These are phyloP conservation scores for Centrapalus pauciflorus DNA, from an alignment of 129 eudicot genomes.

Conservation along the genomic window DNA sequence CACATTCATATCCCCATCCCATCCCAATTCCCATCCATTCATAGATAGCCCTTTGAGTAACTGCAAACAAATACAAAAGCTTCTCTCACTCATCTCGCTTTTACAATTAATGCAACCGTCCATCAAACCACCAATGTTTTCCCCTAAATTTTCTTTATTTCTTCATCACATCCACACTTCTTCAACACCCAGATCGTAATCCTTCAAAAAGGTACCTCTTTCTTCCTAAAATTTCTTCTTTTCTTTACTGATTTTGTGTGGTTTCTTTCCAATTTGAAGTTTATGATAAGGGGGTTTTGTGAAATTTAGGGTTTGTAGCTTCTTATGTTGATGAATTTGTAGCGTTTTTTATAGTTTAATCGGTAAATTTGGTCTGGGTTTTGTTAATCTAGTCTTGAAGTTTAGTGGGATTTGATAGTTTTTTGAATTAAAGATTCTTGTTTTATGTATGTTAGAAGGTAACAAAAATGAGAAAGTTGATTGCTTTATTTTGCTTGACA, in stretches of 20 bases:
- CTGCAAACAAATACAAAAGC: background rate
- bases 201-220: conserved; percentile 12
- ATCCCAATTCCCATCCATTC: conserved; percentile 10
- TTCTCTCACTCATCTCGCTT: conserved; percentile 29
- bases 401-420: conserved; percentile 1
- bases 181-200: background rate
- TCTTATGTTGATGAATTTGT: conserved; percentile 1
- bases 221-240: conserved; percentile 12
- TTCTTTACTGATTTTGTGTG: background rate
- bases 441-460: background rate
- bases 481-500: background rate
- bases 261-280: background rate
- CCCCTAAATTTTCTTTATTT: background rate
- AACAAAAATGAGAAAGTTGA: conserved; percentile 7
- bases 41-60: background rate
- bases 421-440: background rate
- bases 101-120: conserved; percentile 49
- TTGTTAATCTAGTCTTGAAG: background rate
- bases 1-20: conserved; percentile 15
- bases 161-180: background rate
- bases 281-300: conserved; percentile 3
- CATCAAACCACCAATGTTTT: conserved; percentile 22
- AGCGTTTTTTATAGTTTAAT: background rate
- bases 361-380: conserved; percentile 6
- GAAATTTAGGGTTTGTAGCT: background rate